phyloP scores from a whole-genome alignment of 306 rosid species.

The Sechiopsis laciniata region DNA sequence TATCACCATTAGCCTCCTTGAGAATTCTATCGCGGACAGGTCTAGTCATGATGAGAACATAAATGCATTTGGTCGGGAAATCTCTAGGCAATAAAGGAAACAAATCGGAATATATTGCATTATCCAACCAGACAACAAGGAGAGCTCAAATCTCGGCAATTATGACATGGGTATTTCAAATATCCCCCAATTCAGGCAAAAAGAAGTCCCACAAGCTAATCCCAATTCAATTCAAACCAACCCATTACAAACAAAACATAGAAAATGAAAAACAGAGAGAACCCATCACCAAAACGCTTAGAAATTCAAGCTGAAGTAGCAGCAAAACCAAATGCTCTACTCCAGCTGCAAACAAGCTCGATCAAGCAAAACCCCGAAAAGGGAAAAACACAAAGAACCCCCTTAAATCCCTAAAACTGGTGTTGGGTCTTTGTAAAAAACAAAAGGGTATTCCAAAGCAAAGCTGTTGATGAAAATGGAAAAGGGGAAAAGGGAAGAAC shows the following conservation, averaged over 20 bases:
- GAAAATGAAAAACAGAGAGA: background rate
- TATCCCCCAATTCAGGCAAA: slow-evolving; percentile 36
- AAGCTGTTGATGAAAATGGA: background rate
- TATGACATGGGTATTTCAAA: slow-evolving; percentile 26
- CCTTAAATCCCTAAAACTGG: slow-evolving; percentile 19
- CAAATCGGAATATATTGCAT: slow-evolving; percentile 39
- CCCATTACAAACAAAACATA: background rate
- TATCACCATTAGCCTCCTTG: slow-evolving; percentile 95
- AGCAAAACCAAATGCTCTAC: slow-evolving; percentile 24
- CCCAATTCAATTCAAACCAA: background rate
- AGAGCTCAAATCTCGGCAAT: slow-evolving; percentile 26
- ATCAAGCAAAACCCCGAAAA: slow-evolving; percentile 24
- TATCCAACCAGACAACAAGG: slow-evolving; percentile 16
- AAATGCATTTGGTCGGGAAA: slow-evolving; percentile 36
- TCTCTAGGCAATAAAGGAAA: slow-evolving; percentile 42
- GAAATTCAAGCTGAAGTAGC: slow-evolving; percentile 2
- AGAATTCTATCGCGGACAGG: slow-evolving; percentile 82
- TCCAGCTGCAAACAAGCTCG: slow-evolving; percentile 23
- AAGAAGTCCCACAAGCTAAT: slow-evolving; percentile 20
- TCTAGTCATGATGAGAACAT: slow-evolving; percentile 82
- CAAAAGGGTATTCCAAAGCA: slow-evolving; percentile 19
- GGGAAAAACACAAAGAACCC: slow-evolving; percentile 25
- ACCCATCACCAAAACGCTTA: background rate
- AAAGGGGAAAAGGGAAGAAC: slow-evolving; percentile 19
- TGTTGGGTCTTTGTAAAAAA: slow-evolving; percentile 31